phyloP scores from a whole-genome alignment of 352 stramenopile species.

The Pythium phragmiticola region DNA sequence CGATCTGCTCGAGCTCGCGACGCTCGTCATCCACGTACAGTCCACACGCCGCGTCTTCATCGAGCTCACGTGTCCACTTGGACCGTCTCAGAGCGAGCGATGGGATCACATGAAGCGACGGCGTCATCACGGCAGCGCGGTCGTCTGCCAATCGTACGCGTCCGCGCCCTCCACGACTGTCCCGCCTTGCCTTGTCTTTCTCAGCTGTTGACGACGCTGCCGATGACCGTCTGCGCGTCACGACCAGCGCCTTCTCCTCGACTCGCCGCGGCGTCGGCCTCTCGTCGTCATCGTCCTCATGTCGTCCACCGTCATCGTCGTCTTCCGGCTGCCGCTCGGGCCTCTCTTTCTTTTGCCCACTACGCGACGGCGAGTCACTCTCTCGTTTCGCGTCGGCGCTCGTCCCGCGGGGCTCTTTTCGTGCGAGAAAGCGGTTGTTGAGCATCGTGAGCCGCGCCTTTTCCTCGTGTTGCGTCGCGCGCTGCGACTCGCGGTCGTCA shows the following conservation, averaged over 20 bases:
- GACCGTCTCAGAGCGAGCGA: constrained; percentile 20
- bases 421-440: constrained; percentile 57
- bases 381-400: not conserved
- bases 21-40: constrained; percentile 46
- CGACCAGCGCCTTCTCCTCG: constrained; percentile 23
- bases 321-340: constrained; percentile 5
- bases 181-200: constrained; percentile 5
- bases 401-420: constrained; percentile 24
- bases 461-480: constrained; percentile 25
- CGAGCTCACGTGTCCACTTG: constrained; percentile 41
- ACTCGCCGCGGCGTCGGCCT: not conserved
- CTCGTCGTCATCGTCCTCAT: constrained; percentile 2
- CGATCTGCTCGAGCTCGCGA: constrained; percentile 33
- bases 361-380: not conserved
- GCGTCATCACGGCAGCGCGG: constrained; percentile 12
- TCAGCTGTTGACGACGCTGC: constrained; percentile 10
- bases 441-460: constrained; percentile 25
- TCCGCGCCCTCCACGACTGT: not conserved
- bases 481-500: constrained; percentile 40
- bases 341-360: not conserved
- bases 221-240: constrained; percentile 18
- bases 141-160: not conserved
- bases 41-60: constrained; percentile 42
- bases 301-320: not conserved
- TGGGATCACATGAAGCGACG: constrained; percentile 25